Evolutionary conservation across 176 grass and related monocot species (phyloP).

Genomic region (Hyparrhenia diplandra): DNA sequence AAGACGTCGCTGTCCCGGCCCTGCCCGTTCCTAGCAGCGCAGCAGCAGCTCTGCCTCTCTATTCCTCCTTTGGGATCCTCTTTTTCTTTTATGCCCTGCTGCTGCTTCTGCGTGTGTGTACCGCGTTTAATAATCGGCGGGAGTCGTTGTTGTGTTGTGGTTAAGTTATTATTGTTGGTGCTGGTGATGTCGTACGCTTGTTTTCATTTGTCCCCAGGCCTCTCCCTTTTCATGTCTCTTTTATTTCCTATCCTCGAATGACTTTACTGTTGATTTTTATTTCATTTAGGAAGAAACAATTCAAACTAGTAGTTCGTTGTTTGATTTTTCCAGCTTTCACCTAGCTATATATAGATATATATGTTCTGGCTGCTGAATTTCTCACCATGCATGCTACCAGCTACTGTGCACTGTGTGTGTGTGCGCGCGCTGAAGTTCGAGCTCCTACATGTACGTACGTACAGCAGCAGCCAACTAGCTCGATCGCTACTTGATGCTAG

Average conservation of each 20-base stretch:
- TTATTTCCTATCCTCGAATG: not conserved
- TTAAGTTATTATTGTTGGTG: constrained; percentile 55
- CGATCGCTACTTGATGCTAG: not conserved
- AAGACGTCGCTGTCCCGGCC: constrained; percentile 66
- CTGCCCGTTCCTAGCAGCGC: not conserved
- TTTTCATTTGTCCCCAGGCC: constrained; percentile 39
- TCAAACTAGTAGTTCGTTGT: not conserved
- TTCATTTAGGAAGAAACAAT: no score
- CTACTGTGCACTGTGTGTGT: no score
- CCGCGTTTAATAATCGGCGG: constrained; percentile 43
- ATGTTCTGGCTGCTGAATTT: no score
- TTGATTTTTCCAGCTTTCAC: not conserved
- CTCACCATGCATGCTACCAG: not conserved
- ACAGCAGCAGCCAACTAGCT: not conserved
- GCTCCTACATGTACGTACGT: not conserved
- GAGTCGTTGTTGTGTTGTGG: constrained; percentile 46
- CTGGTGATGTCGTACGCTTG: constrained; percentile 48
- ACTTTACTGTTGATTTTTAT: not conserved
- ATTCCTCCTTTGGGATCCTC: constrained; percentile 34
- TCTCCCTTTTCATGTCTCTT: not conserved
- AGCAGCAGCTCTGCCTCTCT: not conserved
- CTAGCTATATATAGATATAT: not conserved
- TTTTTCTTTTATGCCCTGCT: constrained; percentile 45
- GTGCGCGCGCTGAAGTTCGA: not conserved
- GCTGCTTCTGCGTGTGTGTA: constrained; percentile 23